Evolutionary conservation across 192 early-diverging fungal genomes (phyloP), one percentile per base, ranked within the genome.

Genomic region (Coemansia reversa): DNA sequence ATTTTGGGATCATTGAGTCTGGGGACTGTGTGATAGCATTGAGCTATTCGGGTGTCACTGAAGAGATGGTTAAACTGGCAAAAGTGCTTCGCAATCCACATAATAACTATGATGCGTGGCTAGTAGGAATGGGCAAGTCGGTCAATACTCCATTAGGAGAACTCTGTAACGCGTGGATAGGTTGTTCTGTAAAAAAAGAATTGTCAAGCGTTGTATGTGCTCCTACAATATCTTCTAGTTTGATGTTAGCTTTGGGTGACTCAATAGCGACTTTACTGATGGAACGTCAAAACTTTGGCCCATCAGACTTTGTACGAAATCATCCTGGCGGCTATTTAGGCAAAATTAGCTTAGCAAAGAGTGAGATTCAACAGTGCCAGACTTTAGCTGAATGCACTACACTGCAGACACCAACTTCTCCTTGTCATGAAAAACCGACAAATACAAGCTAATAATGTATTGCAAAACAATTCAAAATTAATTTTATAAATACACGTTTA

Each of bases 211-310:
- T 19, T 20, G 76, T 73, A 0, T 63, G 60, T 39, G 76, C 76
- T 0, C 76, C 76, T 12, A 79, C 76, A 0, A 47, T 32, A 5
- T 74, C 71, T 47, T 66, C 65, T 9, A 67, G 57, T 16, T 12
- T 79, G 32, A 74, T 65, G 65, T 55, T 79, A 49, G 76, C 71
- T 23, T 65, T 74, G 39, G 76, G 76, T 35, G 76, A 79, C 32
- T 63, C 76, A 0, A 35, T 79, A 19, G 63, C 76, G 0, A 63
- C 74, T 24, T 16, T 74, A 57, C 51, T 79, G 52, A 74, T 74
- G 72, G 49, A 73, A 11, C 59, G 58, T 7, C 42, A 58, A 2
- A 33, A 58, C 23, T 73, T 79, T 27, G 72, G 67, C 6, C 67
- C 67, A 0, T 4, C 28, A 0, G 76, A 79, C n/a, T 79, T 74